Base-by-base conservation (phyloP, 2,329 filamentous ascomycete species). In the Penicillium sp. region DNA sequence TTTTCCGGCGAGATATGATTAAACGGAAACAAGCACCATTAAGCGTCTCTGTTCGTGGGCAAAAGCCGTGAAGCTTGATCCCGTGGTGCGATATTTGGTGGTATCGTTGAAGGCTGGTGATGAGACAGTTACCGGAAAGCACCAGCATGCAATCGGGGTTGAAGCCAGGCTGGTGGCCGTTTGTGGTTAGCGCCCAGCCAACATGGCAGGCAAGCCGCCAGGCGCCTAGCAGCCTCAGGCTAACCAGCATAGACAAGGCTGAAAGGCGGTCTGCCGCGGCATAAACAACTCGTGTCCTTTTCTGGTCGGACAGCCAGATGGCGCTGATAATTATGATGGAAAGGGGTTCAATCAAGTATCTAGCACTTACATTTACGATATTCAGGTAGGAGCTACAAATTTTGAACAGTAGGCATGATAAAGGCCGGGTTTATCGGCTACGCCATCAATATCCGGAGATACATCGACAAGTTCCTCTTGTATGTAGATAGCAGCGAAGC, bases 181-280 rank as follows among this genome's bases (percentile, higher is more conserved):
- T 71, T 75, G 66, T 60, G 72, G 73, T 73, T 75, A 75, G 73
- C 66, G 71, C 62, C n/a, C 59, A 54, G 64, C 60, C 52, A 57
- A 61, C 62, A 63, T 62, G 63, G 51, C 42, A 45, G 46, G 43
- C 26, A 24, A 30, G 28, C 28, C 28, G 28, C 30, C 4, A 30
- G 12, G 3, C 30, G 30, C 12, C 30, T 16, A 11, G 46, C 46
- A 47, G 43, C 42, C 51, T 53, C 42, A 49, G 49, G 42, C 43
- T 40, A 43, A 33, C 49, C 45, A 30, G 47, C 30, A 24, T 6
- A 40, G 6, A 59, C 59, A 62, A 59, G 45, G 49, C 50, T 59
- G 60, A 62, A 47, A 45, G 55, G 49, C 55, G 50, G 55, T 57
- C 43, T 35, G 5, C 24, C 9, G 11, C 28, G 55, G 55, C 55